These are phyloP conservation scores for Moniliella sp. DNA, from an alignment of 1,284 basidiomycete species.

Conservation along the genomic window DNA sequence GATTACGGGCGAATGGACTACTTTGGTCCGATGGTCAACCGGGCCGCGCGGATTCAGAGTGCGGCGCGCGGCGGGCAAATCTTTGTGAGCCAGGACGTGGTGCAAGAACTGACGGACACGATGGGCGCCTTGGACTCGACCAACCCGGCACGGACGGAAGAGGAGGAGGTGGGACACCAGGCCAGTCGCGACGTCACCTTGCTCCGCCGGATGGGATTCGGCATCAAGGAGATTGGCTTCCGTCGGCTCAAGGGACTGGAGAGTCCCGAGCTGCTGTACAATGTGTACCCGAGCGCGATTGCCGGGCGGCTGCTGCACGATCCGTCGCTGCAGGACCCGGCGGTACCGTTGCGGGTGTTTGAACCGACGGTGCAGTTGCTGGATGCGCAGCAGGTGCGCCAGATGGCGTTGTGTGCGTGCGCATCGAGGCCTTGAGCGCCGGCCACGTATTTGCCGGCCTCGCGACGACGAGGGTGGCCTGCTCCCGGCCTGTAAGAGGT, in stretches of 20 bases:
- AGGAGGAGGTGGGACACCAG: conserved; percentile 5
- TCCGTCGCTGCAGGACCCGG: conserved; percentile 30
- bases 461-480: background rate
- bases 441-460: conserved; percentile 40
- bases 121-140: conserved; percentile 11
- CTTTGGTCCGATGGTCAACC: conserved; percentile 34
- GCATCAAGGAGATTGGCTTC: conserved; percentile 61
- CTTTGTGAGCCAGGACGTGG: conserved; percentile 71
- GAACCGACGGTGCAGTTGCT: conserved; percentile 43
- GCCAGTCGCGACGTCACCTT: conserved; percentile 43
- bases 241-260: conserved; percentile 82
- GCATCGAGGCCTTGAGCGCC: conserved; percentile 60
- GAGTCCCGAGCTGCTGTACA: conserved; percentile 50
- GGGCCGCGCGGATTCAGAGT: conserved; percentile 63
- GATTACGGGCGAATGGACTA: conserved; percentile 80
- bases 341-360: conserved; percentile 32
- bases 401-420: conserved; percentile 55
- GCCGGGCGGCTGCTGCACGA: conserved; percentile 53
- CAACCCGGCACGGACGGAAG: too few species aligned
- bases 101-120: conserved; percentile 19
- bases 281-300: conserved; percentile 60
- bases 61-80: conserved; percentile 81
- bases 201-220: conserved; percentile 53
- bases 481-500: too few species aligned
- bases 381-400: conserved; percentile 51